Base-by-base conservation (phyloP, 2,329 filamentous ascomycete species). In the Sphaerostilbella broomeana region DNA sequence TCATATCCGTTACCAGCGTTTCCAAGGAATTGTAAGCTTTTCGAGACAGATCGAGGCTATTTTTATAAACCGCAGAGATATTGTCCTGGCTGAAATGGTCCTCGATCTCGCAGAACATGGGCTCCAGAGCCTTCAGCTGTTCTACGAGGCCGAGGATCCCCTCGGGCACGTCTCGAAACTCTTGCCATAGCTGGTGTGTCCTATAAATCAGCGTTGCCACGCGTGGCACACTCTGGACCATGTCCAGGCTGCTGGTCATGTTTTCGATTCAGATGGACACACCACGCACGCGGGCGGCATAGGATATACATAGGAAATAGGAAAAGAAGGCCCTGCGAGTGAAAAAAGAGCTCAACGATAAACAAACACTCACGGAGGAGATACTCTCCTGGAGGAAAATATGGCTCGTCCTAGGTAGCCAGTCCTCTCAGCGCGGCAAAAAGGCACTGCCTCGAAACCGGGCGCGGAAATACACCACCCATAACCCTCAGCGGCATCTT, bases 111-210 rank as follows among this genome's bases (percentile, higher is more conserved):
- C 44, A 31, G 12, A 53, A 55, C 19, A 47, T 37, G 4, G 29
- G 20, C 5, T 47, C 34, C 5, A 47, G 42, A 1, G 31, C 17
- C 10, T 53, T 36, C 13, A 53, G 36, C 5, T 44, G 45, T 5
- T 29, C 38, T 10, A 59, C 41, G 13, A 57, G 42, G 15, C 35
- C 33, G 5, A 44, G 16, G 15, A 52, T 38, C 27, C 53, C 47
- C 1, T 48, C 35, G 0, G 56, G 52, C 16, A 57, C 33, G 2
- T 52, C 43, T 18, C 51, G 24, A 20, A 57, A 25, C 19, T 56
- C 39, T 1, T 55, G 43, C 50, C 53, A 58, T 35, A 58, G 9
- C 17, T 42, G 21, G 6, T 49, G 48, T 13, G 44, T 36, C 15
- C 51, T 51, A 29, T 51, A 15, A 2, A 51, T 44, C 20, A 45